phyloP scores from a whole-genome alignment of 441 rosid species.

The Corymbia calophylla region DNA sequence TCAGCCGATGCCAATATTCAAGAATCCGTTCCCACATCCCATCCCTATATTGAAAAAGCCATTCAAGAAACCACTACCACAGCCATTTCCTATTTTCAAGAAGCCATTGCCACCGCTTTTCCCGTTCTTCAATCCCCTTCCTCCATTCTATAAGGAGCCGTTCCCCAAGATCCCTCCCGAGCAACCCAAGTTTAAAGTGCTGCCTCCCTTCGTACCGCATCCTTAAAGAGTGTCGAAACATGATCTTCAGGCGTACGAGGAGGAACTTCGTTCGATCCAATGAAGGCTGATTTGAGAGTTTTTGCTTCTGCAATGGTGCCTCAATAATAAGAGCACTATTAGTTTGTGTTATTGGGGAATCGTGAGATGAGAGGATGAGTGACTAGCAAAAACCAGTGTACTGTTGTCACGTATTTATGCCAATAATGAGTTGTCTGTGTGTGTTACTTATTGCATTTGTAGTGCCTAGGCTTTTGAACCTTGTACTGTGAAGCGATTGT shows the following conservation, averaged over 20 bases:
- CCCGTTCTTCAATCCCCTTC: background rate
- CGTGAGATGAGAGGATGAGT: background rate
- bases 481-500: background rate
- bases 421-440: background rate
- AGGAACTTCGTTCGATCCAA: background rate
- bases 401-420: background rate
- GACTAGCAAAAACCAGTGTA: background rate
- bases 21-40: slow-evolving; percentile 12
- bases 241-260: background rate
- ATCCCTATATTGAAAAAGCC: background rate
- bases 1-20: slow-evolving; percentile 10
- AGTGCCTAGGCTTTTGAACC: background rate
- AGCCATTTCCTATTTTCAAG: background rate
- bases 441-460: background rate
- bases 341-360: background rate
- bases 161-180: slow-evolving; percentile 47
- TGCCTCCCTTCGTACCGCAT: slow-evolving; percentile 49
- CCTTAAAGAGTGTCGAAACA: slow-evolving; percentile 8
- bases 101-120: slow-evolving; percentile 4
- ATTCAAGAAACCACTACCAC: background rate
- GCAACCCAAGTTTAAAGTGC: slow-evolving; percentile 56
- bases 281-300: background rate
- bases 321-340: background rate
- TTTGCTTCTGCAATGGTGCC: background rate
- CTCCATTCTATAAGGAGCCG: background rate